Percentiles rank a stretch among this genome's conserved stretches.
Evolutionary conservation across 2,329 filamentous ascomycete genomes (phyloP).

Genomic region (Fusarium sublunatum): DNA sequence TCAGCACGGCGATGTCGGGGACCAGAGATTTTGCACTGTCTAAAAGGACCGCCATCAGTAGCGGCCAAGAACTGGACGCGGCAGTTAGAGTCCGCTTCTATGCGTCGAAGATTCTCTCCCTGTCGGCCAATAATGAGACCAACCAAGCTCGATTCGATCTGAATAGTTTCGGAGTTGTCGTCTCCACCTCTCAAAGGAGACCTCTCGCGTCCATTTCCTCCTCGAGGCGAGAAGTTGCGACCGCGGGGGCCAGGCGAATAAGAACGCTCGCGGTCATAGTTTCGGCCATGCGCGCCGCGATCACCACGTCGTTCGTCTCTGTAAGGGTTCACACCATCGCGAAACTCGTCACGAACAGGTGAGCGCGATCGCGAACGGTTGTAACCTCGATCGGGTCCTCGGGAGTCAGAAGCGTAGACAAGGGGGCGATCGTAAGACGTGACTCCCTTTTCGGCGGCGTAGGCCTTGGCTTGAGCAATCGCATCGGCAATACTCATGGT

Average conservation of each 20-base stretch:
- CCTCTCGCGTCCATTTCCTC: constrained; percentile 65
- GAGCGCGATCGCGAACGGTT: constrained; percentile 78
- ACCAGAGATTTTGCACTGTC: constrained; percentile 88
- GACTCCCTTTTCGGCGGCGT: constrained; percentile 82
- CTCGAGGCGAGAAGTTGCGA: constrained; percentile 68
- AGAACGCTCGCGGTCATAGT: constrained; percentile 74
- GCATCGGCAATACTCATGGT: constrained; percentile 87
- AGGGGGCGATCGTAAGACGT: constrained; percentile 69
- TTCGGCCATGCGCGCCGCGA: constrained; percentile 50
- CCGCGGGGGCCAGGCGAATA: constrained; percentile 73
- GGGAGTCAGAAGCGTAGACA: constrained; percentile 55
- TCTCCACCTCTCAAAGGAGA: constrained; percentile 68
- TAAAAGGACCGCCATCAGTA: constrained; percentile 76
- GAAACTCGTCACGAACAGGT: constrained; percentile 75
- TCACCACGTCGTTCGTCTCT: constrained; percentile 82
- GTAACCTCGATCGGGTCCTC: constrained; percentile 61
- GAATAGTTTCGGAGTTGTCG: constrained; percentile 83
- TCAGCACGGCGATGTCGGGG: constrained; percentile 76
- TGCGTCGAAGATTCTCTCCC: constrained; percentile 87
- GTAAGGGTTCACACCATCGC: constrained; percentile 84
- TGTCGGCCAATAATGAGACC: constrained; percentile 91
- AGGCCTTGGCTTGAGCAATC: constrained; percentile 84
- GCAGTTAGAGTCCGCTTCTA: constrained; percentile 84
- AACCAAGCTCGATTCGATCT: constrained; percentile 87
- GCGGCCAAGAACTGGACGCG: constrained; percentile 89